A percentile compares a stretch with the other conserved stretches of the same genome.
phyloP scores from a whole-genome alignment of 305 asterid genomes.

The Ajuga reptans region DNA sequence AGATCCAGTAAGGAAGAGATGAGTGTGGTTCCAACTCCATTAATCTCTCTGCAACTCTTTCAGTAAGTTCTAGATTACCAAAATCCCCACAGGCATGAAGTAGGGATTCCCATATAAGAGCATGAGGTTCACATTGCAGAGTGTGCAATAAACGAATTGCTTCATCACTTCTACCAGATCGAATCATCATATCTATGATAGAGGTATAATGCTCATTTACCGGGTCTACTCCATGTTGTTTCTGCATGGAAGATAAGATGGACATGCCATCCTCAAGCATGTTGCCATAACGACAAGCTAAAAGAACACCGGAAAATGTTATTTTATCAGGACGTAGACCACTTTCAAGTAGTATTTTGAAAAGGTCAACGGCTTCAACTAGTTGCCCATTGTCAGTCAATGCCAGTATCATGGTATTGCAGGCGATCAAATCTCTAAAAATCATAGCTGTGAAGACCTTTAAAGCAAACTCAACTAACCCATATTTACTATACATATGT shows the following conservation, averaged over 20 bases:
- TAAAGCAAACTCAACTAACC: constrained; percentile 36
- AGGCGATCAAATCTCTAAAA: constrained; percentile 52
- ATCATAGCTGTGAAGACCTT: constrained; percentile 32
- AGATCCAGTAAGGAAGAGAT: constrained; percentile 31
- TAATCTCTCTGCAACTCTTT: constrained; percentile 46
- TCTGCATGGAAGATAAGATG: constrained; percentile 46
- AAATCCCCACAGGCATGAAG: constrained; percentile 39
- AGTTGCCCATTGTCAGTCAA: constrained; percentile 47
- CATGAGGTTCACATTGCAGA: constrained; percentile 34
- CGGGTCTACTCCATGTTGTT: constrained; percentile 40
- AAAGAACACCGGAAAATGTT: constrained; percentile 44
- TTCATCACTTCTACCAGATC: constrained; percentile 43
- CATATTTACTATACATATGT: constrained; percentile 45
- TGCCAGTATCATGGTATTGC: constrained; percentile 52
- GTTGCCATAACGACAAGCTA: constrained; percentile 52
- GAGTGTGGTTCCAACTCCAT: constrained; percentile 45
- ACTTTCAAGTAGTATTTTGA: constrained; percentile 34
- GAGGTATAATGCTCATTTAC: constrained; percentile 42
- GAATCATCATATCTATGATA: constrained; percentile 41
- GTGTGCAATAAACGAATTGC: constrained; percentile 36
- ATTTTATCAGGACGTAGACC: constrained; percentile 46
- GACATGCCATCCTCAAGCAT: constrained; percentile 45
- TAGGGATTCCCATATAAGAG: constrained; percentile 41
- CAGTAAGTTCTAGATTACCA: constrained; percentile 36
- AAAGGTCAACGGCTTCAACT: constrained; percentile 38